Evolutionary conservation across 1,284 basidiomycete species (phyloP), one percentile per base, ranked within the genome.

Genomic region (Tylopilus orsonianus): DNA sequence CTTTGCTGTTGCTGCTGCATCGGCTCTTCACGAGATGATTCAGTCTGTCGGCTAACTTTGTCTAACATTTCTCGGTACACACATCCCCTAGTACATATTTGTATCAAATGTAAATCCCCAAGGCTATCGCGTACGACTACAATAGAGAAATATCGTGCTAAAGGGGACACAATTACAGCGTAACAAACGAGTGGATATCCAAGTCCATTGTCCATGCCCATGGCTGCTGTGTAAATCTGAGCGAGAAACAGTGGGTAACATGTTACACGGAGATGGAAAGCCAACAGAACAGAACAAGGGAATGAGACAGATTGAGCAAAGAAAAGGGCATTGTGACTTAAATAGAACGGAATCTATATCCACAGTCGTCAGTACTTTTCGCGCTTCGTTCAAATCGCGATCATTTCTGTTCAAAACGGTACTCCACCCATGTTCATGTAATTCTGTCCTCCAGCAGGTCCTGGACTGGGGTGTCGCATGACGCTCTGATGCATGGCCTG

Each of bases 401-500:
- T 49, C 37, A 44, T 56, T 45, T 33, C n/a, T 48, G 41, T 52
- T 64, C 47, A 70, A 46, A 58, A 65, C 19, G 64, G 69, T 60
- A 73, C 72, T 16, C 71, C 68, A 41, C 71, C 68, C 67, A 79
- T 79, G 60, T 69, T 71, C 71, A 81, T 78, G 65, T 79, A 84
- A 41, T 75, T 77, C 64, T 83, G 81, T 44, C 71, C 72, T 20
- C 65, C 64, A 46, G 72, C 60, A 13, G 80, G 82, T 14, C 74
- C 77, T 14, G 87, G 86, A 60, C 84, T 88, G 7, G 85, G 78
- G 63, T 88, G 83, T 49, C 87, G 79, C 84, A 90, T 82, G 48
- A 88, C 84, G 57, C 84, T 87, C 61, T 89, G 79, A 42, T 82
- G 86, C 80, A 89, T 85, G n/a, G 84, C 79, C 53, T 85, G 83